Base-by-base conservation (phyloP, 805 yeast species). In the Cyberlindnera suaveolens region DNA sequence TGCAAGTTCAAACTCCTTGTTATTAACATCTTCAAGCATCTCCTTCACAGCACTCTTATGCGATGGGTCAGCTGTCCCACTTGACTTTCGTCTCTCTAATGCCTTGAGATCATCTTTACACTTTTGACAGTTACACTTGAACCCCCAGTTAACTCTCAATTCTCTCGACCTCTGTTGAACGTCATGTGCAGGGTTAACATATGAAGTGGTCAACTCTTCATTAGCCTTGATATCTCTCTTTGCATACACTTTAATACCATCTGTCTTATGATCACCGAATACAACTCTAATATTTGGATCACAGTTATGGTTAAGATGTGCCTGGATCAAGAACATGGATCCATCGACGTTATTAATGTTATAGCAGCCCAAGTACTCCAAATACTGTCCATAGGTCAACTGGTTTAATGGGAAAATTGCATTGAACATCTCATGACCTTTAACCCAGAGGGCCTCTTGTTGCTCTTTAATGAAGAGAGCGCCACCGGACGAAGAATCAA, bases 281-380 rank as follows among this genome's bases (percentile, higher is more conserved):
- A 74, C 70, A 27, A 76, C 80, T 31, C 71, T 68, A 3, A 80
- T 80, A 54, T 81, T 85, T 3, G 93, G 90, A 34, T 72, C 78
- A 65, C 96, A 87, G 53, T 70, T 71, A 58, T 87, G 96, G 56
- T 86, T 86, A 54, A 86, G 64, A 56, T 84, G 85, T 0, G 93
- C 78, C 47, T 82, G 84, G 8, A 71, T 57, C 47, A 78, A 67
- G 58, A 70, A 86, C 15, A 85, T 55, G 39, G 78, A 75, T 3
- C 83, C 79, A 42, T 80, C 81, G 40, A 82, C 66, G 53, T 85
- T 83, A 62, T 86, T 86, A 52, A 86, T 75, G 61, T 85, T 83
- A 57, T 79, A 83, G 46, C 80, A 75, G 2, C 95, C 95, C 52
- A 86, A 62, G 62, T 77, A 77, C 44, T 61, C 64, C 59, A 84